Evolutionary conservation across 192 early-diverging fungal genomes (phyloP).

Genomic region (Coemansia sp.): DNA sequence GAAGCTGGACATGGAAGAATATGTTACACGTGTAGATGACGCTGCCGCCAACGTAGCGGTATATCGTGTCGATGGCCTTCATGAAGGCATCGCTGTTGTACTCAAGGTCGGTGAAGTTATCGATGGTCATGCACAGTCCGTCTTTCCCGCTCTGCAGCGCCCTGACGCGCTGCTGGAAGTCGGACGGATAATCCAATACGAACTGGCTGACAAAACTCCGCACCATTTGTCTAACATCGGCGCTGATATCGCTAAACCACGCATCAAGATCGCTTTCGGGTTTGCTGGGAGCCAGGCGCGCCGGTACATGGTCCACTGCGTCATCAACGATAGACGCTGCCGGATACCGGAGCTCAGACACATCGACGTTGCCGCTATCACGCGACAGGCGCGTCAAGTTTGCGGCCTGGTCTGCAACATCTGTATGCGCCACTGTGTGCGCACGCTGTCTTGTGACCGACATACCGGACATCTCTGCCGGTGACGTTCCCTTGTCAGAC

Average conservation of each 20-base stretch:
- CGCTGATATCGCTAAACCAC: slow-evolving; percentile 21
- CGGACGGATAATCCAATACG: slow-evolving; percentile 23
- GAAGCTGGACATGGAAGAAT: slow-evolving; percentile 41
- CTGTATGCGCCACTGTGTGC: slow-evolving; percentile 21
- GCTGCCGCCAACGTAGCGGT: slow-evolving; percentile 25
- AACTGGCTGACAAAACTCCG: slow-evolving; percentile 35
- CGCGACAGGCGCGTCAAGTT: slow-evolving; percentile 5
- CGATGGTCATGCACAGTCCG: slow-evolving; percentile 31
- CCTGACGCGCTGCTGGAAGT: slow-evolving; percentile 45
- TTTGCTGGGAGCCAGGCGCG: slow-evolving; percentile 16
- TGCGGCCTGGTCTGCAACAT: not conserved
- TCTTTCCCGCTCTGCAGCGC: slow-evolving; percentile 18
- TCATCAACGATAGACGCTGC: slow-evolving; percentile 5
- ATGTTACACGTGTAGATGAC: slow-evolving; percentile 33
- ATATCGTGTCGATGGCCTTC: slow-evolving; percentile 31
- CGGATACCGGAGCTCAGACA: not conserved
- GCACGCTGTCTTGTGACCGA: slow-evolving; percentile 17
- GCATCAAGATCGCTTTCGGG: slow-evolving; percentile 28
- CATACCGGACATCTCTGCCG: not conserved
- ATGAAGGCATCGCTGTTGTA: slow-evolving; percentile 23
- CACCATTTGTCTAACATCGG: slow-evolving; percentile 23
- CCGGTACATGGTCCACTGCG: slow-evolving; percentile 17
- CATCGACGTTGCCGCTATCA: slow-evolving; percentile 41
- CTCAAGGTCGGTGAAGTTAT: slow-evolving; percentile 32
- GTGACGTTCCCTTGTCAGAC: slow-evolving; percentile 3